phyloP scores from a whole-genome alignment of 352 stramenopile genomes.

The Phytophthora foliorum region DNA sequence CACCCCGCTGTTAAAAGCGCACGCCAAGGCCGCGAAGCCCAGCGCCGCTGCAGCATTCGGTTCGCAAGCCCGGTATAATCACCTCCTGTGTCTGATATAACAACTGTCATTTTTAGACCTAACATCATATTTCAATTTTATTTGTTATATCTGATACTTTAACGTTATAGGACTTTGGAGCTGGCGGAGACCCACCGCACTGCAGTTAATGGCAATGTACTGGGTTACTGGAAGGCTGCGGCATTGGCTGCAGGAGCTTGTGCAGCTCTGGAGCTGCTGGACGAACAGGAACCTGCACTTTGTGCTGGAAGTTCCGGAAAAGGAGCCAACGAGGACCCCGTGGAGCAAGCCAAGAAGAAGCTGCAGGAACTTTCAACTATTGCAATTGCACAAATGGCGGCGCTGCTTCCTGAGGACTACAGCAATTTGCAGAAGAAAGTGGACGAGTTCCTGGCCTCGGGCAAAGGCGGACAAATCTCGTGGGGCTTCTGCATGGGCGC shows the following conservation, averaged over 20 bases:
- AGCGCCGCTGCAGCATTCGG: constrained; percentile 9
- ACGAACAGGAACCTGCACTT: constrained; percentile 20
- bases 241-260: constrained; percentile 28
- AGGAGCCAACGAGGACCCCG: constrained; percentile 45
- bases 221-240: constrained; percentile 37
- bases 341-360: constrained; percentile 75
- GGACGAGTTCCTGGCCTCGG: constrained; percentile 71
- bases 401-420: constrained; percentile 52
- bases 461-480: constrained; percentile 83
- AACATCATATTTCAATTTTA: constrained; percentile 2
- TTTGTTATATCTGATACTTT: constrained; percentile 17
- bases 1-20: constrained; percentile 5
- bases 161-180: constrained; percentile 21
- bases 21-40: constrained; percentile 1
- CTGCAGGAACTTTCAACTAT: constrained; percentile 51
- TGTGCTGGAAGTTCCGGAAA: constrained; percentile 32
- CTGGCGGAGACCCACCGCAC: constrained; percentile 3
- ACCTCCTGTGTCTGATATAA: constrained; percentile 2
- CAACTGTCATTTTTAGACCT: not conserved
- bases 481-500: constrained; percentile 93
- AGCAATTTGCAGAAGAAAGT: constrained; percentile 60
- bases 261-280: constrained; percentile 16
- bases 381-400: constrained; percentile 47
- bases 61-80: constrained; percentile 13
- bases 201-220: constrained; percentile 14